Evolutionary conservation across 75 land plant species (phyloP), one percentile per base, ranked within the genome.

Genomic region (Selaginella moellendorffii): DNA sequence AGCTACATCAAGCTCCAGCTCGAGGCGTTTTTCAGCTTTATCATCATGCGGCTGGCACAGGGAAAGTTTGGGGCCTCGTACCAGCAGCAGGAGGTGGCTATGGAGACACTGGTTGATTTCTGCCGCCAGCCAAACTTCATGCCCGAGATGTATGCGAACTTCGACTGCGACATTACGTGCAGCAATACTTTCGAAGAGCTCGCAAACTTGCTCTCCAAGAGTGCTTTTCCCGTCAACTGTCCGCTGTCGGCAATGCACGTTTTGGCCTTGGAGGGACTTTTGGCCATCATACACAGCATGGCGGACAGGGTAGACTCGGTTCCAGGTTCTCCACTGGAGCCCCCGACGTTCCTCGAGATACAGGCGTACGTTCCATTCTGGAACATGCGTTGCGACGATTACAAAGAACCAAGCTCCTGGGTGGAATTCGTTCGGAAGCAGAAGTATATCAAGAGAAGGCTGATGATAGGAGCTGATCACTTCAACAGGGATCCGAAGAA

Each of bases 401-500:
- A 85, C 54, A 58, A 74, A 54, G 96, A 93, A 72, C 80, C 91
- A 29, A 66, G 59, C n/a, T 67, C 72, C 54, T 93, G 98, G 98
- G 82, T 93, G 52, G 78, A 81, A 20, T 89, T 83, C 77, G 83
- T 89, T 2, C 79, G 86, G 22, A 74, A 77, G 10, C 81, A 85
- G 65, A 93, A 93, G 67, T 82, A 81, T 56, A 82, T 86, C 54
- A 93, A 93, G 74, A 80, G 97, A 63, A 82, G 81, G 36, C 71
- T 93, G 75, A 83, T 88, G 90, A 86, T 93, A 72, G 98, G 91
- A 52, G 98, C 90, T 54, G 90, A 93, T 67, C 98, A 93, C 67
- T 93, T 93, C 59, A 93, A 89, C 54, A 77, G 98, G 36, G 98
- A 93, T 66, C 85, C 90, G 1, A 93, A 93, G 77, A 93, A 93